These are phyloP conservation scores for Penicillium sp. DNA, from an alignment of 2,329 filamentous ascomycete genomes.

Conservation along the genomic window DNA sequence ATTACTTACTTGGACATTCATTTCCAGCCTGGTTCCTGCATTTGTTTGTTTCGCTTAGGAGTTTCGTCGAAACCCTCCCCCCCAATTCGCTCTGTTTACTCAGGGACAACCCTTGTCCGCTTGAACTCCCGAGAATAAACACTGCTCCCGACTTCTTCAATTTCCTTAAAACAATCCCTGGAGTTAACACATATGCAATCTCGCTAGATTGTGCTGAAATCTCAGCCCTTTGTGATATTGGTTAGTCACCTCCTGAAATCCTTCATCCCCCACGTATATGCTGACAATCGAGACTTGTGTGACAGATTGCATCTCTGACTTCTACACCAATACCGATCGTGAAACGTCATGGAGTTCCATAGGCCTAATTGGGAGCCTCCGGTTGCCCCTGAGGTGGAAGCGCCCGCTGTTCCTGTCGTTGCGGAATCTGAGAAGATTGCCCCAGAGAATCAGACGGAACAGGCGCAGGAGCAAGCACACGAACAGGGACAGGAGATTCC, in stretches of 20 bases:
- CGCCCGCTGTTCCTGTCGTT: conserved; percentile 17
- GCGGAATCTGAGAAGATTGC: conserved; percentile 23
- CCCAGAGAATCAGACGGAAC: conserved; percentile 16
- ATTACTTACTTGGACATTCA: conserved; percentile 1
- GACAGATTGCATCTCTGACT: conserved; percentile 19
- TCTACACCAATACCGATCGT: conserved; percentile 2
- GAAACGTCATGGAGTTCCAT: conserved; percentile 29
- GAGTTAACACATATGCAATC: conserved; percentile 8
- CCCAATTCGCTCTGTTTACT: conserved; percentile 7
- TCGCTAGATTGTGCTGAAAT: conserved; percentile 10
- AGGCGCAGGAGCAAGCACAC: not conserved
- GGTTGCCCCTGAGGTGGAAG: conserved; percentile 17
- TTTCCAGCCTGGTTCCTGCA: conserved; percentile 6
- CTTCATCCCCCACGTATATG: conserved; percentile 8
- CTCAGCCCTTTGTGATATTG: conserved; percentile 14
- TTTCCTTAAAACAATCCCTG: conserved; percentile 1
- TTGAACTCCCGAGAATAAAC: conserved; percentile 11
- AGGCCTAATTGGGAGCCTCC: conserved; percentile 24
- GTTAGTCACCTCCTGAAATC: conserved; percentile 11
- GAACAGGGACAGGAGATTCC: conserved; percentile 8
- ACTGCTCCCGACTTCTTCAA: conserved; percentile 6
- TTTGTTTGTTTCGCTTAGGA: conserved; percentile 3
- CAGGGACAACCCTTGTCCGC: conserved; percentile 13
- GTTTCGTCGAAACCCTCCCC: not conserved
- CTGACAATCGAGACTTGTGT: conserved; percentile 13